Conservation (phyloP, 305 asterid genomes). For the Ajuga reptans region DNA sequence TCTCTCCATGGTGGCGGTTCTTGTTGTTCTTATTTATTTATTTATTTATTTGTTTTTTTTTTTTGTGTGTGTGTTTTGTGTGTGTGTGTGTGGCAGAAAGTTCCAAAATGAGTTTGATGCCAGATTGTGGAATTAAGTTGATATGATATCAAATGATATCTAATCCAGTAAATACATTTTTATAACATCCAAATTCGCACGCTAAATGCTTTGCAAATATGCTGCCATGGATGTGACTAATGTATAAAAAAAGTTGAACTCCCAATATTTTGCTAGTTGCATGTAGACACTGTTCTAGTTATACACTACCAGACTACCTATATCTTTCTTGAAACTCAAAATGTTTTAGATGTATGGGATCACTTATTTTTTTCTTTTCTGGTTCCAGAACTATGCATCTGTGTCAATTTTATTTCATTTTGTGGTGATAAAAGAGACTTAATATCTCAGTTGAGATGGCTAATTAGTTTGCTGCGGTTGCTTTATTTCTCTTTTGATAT, state of each 20-base stretch:
- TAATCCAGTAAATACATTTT: not conserved
- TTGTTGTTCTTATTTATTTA: too few relatives aligned
- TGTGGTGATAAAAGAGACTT: not conserved
- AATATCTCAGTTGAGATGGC: slow-evolving; percentile 1
- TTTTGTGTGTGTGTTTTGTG: not conserved
- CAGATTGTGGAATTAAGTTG: slow-evolving; percentile 13
- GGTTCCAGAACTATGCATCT: slow-evolving; percentile 13
- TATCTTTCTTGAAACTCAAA: not conserved
- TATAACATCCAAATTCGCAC: not conserved
- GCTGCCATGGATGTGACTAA: slow-evolving; percentile 1
- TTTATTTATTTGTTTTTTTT: not conserved
- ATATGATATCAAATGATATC: slow-evolving; percentile 7
- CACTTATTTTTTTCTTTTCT: not conserved
- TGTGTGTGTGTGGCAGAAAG: not conserved
- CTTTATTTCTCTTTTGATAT: slow-evolving; percentile 14
- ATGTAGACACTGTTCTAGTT: not conserved
- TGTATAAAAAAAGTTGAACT: not conserved
- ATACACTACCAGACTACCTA: not conserved
- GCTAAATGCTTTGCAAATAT: slow-evolving; percentile 10
- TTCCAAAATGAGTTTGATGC: not conserved
- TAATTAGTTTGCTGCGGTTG: slow-evolving; percentile 3
- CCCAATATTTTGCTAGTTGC: not conserved
- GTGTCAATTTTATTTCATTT: slow-evolving; percentile 4
- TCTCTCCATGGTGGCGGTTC: not conserved
- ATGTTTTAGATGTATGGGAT: not conserved